Conservation (phyloP, 495 filamentous ascomycete species). For the Talaromyces thailandensis region DNA sequence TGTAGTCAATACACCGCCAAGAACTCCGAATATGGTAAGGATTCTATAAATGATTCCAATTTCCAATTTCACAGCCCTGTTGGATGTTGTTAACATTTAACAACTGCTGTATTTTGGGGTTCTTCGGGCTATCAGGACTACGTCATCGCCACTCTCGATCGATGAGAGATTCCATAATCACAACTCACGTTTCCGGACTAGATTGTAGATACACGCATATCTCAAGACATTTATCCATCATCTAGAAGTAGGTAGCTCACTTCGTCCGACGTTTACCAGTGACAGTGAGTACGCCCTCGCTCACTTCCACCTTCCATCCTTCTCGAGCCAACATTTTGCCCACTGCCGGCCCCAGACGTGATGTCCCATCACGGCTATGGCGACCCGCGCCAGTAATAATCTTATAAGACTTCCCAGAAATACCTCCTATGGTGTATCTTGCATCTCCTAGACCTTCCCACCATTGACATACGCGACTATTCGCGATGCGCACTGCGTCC, state of each 20-base stretch:
- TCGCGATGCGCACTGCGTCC: slow-evolving; percentile 69
- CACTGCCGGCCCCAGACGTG: slow-evolving; percentile 72
- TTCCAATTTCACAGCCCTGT: neutral
- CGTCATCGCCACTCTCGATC: neutral
- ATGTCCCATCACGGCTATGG: slow-evolving; percentile 70
- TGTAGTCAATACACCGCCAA: neutral
- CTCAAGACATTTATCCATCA: neutral
- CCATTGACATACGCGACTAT: slow-evolving; percentile 60
- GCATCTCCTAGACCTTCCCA: slow-evolving; percentile 65
- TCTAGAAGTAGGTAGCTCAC: neutral
- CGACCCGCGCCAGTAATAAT: slow-evolving; percentile 75
- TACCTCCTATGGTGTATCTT: slow-evolving; percentile 35
- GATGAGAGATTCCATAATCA: neutral
- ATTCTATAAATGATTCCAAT: neutral
- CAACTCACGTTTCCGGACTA: neutral
- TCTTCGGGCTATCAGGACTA: neutral
- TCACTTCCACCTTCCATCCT: slow-evolving; percentile 73
- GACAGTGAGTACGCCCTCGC: slow-evolving; percentile 56
- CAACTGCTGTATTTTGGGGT: neutral
- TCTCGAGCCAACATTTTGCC: slow-evolving; percentile 62
- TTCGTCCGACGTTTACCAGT: slow-evolving; percentile 37
- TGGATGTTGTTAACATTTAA: neutral
- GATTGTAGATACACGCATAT: neutral
- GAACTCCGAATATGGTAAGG: neutral
- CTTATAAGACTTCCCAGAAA: slow-evolving; percentile 42